Conservation (phyloP, 2,329 filamentous ascomycete genomes). For the Aulographum hederae region DNA sequence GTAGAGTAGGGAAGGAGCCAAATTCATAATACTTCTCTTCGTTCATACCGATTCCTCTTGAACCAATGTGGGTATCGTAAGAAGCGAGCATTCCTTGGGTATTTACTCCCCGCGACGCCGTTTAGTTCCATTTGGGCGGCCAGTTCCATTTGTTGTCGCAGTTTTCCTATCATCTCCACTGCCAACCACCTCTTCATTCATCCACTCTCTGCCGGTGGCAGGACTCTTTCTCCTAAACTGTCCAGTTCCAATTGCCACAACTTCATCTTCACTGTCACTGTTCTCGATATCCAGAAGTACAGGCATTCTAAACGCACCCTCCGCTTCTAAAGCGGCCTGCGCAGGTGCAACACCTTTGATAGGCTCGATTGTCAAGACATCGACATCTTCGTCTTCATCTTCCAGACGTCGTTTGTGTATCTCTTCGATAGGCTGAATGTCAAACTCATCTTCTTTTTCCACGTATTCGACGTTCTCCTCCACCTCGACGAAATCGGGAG, state of each 20-base stretch:
- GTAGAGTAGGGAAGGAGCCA: too few species aligned
- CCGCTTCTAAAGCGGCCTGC: constrained; percentile 28
- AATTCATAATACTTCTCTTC: too few species aligned
- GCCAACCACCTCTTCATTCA: constrained; percentile 32
- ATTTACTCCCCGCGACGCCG: constrained; percentile 2
- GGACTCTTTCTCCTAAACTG: constrained; percentile 79
- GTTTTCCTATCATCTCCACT: constrained; percentile 15
- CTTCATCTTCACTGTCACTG: constrained; percentile 89
- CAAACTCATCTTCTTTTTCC: constrained; percentile 92
- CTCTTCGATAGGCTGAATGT: constrained; percentile 90
- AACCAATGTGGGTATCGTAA: too few species aligned
- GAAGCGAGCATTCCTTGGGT: too few species aligned
- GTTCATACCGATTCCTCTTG: too few species aligned
- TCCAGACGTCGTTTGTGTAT: constrained; percentile 81
- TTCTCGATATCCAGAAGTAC: constrained; percentile 85
- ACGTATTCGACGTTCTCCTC: constrained; percentile 97
- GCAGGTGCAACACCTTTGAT: constrained; percentile 7
- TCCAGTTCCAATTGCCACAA: constrained; percentile 47
- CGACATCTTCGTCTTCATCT: constrained; percentile 81
- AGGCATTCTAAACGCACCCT: constrained; percentile 67
- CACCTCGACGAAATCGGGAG: constrained; percentile 91
- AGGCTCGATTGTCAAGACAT: constrained; percentile 64
- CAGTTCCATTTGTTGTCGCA: constrained; percentile 2
- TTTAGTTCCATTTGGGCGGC: constrained; percentile 4
- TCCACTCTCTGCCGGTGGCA: constrained; percentile 51